phyloP scores from a whole-genome alignment of 768 basidiomycete species.

The Tulasnella calospora region DNA sequence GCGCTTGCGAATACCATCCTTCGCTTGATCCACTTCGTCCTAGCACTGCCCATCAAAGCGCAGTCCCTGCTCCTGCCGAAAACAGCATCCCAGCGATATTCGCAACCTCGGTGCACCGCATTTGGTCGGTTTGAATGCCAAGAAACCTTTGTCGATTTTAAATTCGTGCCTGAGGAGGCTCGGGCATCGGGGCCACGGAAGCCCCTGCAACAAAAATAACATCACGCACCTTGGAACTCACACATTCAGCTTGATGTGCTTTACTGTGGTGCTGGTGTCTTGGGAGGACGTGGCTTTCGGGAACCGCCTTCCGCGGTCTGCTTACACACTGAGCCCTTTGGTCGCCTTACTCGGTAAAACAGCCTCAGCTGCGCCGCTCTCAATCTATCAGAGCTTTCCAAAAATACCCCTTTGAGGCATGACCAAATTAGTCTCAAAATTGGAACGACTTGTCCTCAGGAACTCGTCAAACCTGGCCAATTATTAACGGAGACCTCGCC shows the following conservation, averaged over 20 bases:
- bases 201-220: too few relatives aligned
- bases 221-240: neutral
- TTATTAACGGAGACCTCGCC: neutral
- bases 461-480: neutral
- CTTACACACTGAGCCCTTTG: neutral
- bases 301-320: neutral
- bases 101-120: neutral
- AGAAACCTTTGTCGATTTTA: neutral
- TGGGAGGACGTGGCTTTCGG: neutral
- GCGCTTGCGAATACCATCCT: neutral
- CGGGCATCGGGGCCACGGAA: too few relatives aligned
- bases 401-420: neutral
- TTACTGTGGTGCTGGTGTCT: neutral
- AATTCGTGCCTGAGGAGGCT: neutral
- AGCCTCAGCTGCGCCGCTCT: neutral
- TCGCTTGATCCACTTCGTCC: neutral
- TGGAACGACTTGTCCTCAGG: neutral
- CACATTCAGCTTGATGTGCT: neutral
- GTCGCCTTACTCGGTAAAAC: neutral
- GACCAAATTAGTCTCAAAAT: neutral
- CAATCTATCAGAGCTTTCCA: neutral
- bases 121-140: neutral
- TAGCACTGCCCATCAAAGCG: neutral
- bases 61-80: neutral
- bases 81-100: neutral